Percentiles rank a stretch among this genome's conserved stretches.
These are phyloP conservation scores for Crithidia bombi DNA, from an alignment of 208 protist genomes.

Conservation along the genomic window DNA sequence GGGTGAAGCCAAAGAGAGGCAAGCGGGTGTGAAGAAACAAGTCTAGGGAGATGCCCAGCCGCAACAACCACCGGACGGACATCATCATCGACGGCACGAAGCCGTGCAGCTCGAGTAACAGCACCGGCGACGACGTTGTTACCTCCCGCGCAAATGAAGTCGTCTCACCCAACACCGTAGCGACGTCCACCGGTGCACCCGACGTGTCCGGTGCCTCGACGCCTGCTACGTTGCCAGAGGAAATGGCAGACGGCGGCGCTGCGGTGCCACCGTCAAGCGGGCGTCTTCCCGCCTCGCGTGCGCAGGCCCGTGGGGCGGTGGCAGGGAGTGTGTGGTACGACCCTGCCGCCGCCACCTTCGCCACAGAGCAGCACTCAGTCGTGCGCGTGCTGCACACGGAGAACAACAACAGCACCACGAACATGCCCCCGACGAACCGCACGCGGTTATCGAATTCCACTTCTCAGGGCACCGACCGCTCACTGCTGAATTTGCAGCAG, in stretches of 20 bases:
- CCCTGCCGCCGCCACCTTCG: conserved; percentile 11
- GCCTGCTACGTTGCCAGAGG: conserved; percentile 7
- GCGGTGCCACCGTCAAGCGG: conserved; percentile 3
- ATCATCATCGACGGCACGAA: conserved; percentile 23
- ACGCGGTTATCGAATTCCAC: neutral
- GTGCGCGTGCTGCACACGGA: conserved; percentile 26
- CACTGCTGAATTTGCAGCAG: conserved; percentile 23
- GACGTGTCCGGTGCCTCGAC: conserved; percentile 7
- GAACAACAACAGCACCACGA: neutral
- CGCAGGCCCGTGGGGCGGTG: neutral
- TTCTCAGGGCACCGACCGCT: conserved; percentile 11
- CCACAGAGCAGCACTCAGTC: conserved; percentile 10
- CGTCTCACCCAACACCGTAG: conserved; percentile 10
- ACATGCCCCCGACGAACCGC: neutral
- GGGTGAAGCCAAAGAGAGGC: too few relatives aligned
- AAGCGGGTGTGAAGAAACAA: too few relatives aligned
- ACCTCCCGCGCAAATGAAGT: conserved; percentile 5
- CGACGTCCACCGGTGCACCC: neutral
- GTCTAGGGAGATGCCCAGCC: conserved; percentile 2
- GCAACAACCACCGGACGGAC: neutral
- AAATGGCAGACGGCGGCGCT: neutral
- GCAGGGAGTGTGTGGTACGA: conserved; percentile 23
- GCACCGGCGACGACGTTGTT: conserved; percentile 4
- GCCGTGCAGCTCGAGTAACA: conserved; percentile 14
- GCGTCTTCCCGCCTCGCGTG: neutral